Base-by-base conservation (phyloP, 108 stramenopile genomes). In the Nitzschia inconspicua region DNA sequence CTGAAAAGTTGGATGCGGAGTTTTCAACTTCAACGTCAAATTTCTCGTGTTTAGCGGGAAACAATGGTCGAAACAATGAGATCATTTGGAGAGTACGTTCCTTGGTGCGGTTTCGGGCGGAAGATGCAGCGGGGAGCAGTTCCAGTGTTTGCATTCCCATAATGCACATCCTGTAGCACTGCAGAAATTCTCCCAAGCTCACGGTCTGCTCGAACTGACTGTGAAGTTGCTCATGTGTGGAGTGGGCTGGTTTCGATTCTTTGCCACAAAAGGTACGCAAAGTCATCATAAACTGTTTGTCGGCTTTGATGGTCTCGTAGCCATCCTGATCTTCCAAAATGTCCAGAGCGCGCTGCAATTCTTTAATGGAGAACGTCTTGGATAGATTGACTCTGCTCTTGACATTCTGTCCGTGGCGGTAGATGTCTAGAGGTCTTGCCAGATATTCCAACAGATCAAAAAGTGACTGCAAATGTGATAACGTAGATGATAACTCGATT, bases 61-160 rank as follows among this genome's bases (percentile, higher is more conserved):
- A 52, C 25, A 29, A 34, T 8, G 52, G 34, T 26, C 40, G 40
- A 39, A 76, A 81, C 10, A 68, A 49, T n/a, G 71, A 49, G 20
- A 76, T 36, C 57, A 60, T 66, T 4, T 57, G 25, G 26, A 82
- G 11, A 7, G 68, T 72, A 10, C 79, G 70, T 14, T 75, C 61
- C 5, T 63, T 60, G 19, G 66, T 64, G 11, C 75, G 60, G 32
- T 44, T 49, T 34, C 80, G 63, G 26, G 54, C 47, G 29, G 46
- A 52, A 18, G 4, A 29, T n/a, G 57, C 20, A 57, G 23, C n/a
- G 11, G 32, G 28, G 39, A 42, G 35, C 0, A 64, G 55, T 37
- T 86, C 70, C 18, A 90, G 56, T 1, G 85, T 67, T 58, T 83
- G 77, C 85, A 90, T 81, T 44, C 83, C 85, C 11, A 54, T 34